A percentile compares a stretch with the other conserved stretches of the same genome.
Evolutionary conservation across 78 protist genomes (phyloP).

Genomic region (Emiliania huxleyi): DNA sequence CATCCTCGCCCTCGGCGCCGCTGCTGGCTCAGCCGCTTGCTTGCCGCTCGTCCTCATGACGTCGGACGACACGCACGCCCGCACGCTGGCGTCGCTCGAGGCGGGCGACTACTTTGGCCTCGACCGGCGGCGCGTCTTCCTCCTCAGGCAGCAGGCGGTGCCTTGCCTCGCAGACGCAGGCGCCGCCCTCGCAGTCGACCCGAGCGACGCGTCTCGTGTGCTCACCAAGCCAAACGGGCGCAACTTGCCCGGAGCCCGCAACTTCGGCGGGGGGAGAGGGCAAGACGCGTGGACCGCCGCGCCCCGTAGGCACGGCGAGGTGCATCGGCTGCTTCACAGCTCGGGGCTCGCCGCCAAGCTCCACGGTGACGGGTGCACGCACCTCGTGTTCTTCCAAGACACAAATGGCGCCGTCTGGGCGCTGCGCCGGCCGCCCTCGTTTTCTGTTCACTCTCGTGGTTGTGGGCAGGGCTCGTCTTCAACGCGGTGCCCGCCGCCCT

Average conservation of each 20-base stretch:
- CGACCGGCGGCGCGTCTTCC: not conserved
- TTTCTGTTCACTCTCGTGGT: too few species aligned
- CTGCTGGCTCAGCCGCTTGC: not conserved
- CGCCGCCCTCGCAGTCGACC: constrained; percentile 29
- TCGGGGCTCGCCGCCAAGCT: not conserved
- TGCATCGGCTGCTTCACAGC: constrained; percentile 49
- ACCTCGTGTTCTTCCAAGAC: constrained; percentile 33
- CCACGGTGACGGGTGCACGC: not conserved
- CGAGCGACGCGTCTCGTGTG: not conserved
- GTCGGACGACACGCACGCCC: constrained; percentile 58
- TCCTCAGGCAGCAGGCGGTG: constrained; percentile 56
- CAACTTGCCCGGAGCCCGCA: too few species aligned
- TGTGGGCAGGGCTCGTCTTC: constrained; percentile 46
- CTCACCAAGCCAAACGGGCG: constrained; percentile 71
- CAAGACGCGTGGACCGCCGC: too few species aligned
- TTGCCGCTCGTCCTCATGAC: constrained; percentile 63
- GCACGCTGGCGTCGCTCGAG: constrained; percentile 35
- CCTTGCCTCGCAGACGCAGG: constrained; percentile 32
- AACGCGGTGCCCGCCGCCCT: constrained; percentile 25
- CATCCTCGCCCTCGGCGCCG: constrained; percentile 37
- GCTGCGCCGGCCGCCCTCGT: too few species aligned
- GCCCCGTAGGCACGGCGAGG: constrained; percentile 84
- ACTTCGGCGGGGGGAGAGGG: too few species aligned
- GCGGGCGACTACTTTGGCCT: constrained; percentile 55
- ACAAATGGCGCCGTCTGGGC: too few species aligned